Percentiles rank a stretch among this genome's conserved stretches.
Evolutionary conservation across 306 rosid genomes (phyloP).

Genomic region (Arachis stenosperma): DNA sequence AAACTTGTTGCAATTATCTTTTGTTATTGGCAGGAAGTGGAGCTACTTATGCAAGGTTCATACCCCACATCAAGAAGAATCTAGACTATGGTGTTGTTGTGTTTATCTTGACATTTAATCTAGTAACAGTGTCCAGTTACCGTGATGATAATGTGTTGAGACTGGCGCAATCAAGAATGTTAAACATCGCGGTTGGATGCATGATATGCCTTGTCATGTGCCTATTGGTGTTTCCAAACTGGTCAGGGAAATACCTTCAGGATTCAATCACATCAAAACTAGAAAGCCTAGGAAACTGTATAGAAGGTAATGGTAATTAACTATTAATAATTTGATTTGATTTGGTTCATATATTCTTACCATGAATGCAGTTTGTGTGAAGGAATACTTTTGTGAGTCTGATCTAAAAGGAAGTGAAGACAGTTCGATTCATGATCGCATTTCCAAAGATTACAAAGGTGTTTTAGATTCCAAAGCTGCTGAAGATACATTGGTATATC

Average conservation of each 20-base stretch:
- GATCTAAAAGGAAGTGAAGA: slow-evolving; percentile 42
- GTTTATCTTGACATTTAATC: slow-evolving; percentile 83
- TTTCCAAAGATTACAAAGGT: slow-evolving; percentile 74
- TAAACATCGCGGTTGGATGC: slow-evolving; percentile 79
- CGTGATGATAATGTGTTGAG: slow-evolving; percentile 57
- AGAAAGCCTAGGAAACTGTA: slow-evolving; percentile 79
- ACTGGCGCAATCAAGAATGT: slow-evolving; percentile 69
- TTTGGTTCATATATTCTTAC: background rate
- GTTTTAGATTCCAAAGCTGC: slow-evolving; percentile 84
- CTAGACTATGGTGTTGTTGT: slow-evolving; percentile 83
- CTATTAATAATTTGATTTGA: background rate
- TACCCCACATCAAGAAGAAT: slow-evolving; percentile 80
- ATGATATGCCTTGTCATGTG: slow-evolving; percentile 76
- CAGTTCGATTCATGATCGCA: slow-evolving; percentile 53
- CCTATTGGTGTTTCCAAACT: slow-evolving; percentile 76
- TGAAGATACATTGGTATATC: slow-evolving; percentile 76
- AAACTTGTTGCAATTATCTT: background rate
- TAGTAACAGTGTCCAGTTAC: slow-evolving; percentile 84
- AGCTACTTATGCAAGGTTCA: slow-evolving; percentile 82
- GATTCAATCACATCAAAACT: slow-evolving; percentile 66
- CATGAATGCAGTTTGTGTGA: slow-evolving; percentile 70
- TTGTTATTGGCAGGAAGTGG: slow-evolving; percentile 59
- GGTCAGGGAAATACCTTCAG: slow-evolving; percentile 97
- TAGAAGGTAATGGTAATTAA: slow-evolving; percentile 58
- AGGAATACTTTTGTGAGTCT: slow-evolving; percentile 57